Percentiles rank a stretch among this genome's conserved stretches.
These are phyloP conservation scores for Cunninghamia lanceolata DNA, from an alignment of 75 land plant genomes.

Conservation along the genomic window DNA sequence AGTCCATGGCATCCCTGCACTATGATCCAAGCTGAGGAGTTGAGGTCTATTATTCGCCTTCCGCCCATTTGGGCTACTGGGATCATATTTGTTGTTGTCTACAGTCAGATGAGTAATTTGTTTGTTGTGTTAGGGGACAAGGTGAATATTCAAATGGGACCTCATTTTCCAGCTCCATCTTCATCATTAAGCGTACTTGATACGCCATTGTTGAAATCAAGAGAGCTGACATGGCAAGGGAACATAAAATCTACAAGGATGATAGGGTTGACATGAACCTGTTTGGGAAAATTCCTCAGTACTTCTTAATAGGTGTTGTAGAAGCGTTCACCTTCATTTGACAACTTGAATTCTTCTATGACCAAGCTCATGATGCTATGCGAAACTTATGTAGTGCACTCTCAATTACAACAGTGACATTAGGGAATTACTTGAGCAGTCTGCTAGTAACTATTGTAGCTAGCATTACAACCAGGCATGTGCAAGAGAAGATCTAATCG, in stretches of 20 bases:
- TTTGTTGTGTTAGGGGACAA: conserved; percentile 51
- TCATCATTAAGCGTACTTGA: conserved; percentile 50
- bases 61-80: too few species aligned
- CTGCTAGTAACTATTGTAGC: conserved; percentile 67
- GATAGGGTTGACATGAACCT: conserved; percentile 25
- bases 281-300: conserved; percentile 53
- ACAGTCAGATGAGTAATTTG: too few species aligned
- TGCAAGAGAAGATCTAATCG: too few species aligned
- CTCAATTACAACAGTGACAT: conserved; percentile 52
- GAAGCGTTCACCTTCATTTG: conserved; percentile 51
- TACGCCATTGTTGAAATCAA: conserved; percentile 46
- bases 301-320: conserved; percentile 38
- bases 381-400: conserved; percentile 63
- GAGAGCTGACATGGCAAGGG: conserved; percentile 27
- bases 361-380: conserved; percentile 75
- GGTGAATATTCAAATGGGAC: conserved; percentile 41
- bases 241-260: conserved; percentile 13
- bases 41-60: too few species aligned
- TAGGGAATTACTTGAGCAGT: conserved; percentile 70
- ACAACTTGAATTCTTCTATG: conserved; percentile 51
- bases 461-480: conserved; percentile 32
- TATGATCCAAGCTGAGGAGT: conserved; percentile 68
- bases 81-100: too few species aligned
- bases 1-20: conserved; percentile 56
- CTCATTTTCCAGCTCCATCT: conserved; percentile 38